Evolutionary conservation across 352 stramenopile genomes (phyloP), one percentile per base, ranked within the genome.

Genomic region (Pythium insidiosum): DNA sequence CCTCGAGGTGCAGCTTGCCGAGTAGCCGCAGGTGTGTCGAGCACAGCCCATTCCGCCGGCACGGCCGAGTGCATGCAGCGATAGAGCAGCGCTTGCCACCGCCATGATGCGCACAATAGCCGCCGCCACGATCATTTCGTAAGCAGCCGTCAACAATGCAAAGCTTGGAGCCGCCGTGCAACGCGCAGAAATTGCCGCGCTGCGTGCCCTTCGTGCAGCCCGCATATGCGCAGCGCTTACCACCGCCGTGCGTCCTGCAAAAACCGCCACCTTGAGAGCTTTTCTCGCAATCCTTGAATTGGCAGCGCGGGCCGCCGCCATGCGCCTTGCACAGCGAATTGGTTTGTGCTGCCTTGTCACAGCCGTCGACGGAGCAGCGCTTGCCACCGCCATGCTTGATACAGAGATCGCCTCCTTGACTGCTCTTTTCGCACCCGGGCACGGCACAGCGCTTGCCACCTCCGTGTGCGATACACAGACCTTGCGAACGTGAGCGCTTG

Each of bases 311-410:
- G 1, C 62, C 69, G 15, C 68, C 68, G 26, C 68, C 68, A 31
- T 80, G 68, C 4, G 51, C 50, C 23, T 74, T 74, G 56, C 68
- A 80, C 11, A 72, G 54, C 24, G 50, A 58, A 37, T 70, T 68
- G 20, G 55, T 64, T 49, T 74, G 64, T 4, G 59, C 50, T 12
- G 78, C 81, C 58, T 89, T 90, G 50, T 82, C 62, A 31, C 84
- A 95, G 2, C 78, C 78, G 9, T 84, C 60, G 52, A 82, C 50
- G 46, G 73, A 73, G 56, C 84, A 95, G 29, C 79, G 77, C 57
- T 88, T 89, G 46, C 84, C 84, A 22, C 84, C 84, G 19, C 84
- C 84, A 50, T 95, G 84, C 43, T 82, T 79, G 43, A 91, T 91
- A 66, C 84, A 95, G 24, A 92, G 57, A 43, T 88, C 84, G 36